Base-by-base conservation (phyloP, 441 rosid species). In the Euphorbia schlechtendalii region DNA sequence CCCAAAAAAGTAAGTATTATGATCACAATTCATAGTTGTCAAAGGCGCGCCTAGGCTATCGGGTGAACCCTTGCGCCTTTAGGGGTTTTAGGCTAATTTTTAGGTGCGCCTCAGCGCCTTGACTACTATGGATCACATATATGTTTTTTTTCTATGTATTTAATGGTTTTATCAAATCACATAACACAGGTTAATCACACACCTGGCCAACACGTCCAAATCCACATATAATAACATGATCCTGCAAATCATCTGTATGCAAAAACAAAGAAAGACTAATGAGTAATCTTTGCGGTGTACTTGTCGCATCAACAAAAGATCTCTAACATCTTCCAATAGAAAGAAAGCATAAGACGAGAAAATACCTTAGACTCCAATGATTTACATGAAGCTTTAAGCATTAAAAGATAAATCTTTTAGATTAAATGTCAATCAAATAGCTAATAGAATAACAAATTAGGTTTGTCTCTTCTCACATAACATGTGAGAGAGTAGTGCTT, bases 131-230 rank as follows among this genome's bases (percentile, higher is more conserved):
- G n/a, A 51, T 59, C 52, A 56, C 25, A 34, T 22, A 10, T 28
- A 68, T 17, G 38, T 24, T 40, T 41, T 48, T n/a, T n/a, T n/a
- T n/a, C 14, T 5, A 54, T 45, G 24, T n/a, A 17, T 28, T 41
- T 57, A 30, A 34, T 57, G 11, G 68, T 3, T 25, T 52, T 46
- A 25, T 66, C 54, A 63, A 38, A 62, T 28, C 48, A 66, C 59
- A 70, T 41, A 56, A 18, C 30, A 56, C 34, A 56, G 11, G n/a
- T 45, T 53, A 66, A 30, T 61, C n/a, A 48, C 73, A 53, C 76
- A 63, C 99, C 97, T 93, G 97, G 65, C 99, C 99, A 77, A 87
- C 93, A 67, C 99, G 97, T 73, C 99, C 97, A 73, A 88, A 94
- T 77, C 99, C 99, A 68, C 99, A 94, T 27, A 94, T 76, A 70